Evolutionary conservation across 169 alveolate genomes (phyloP).

Genomic region (Cryptosporidium sp.): DNA sequence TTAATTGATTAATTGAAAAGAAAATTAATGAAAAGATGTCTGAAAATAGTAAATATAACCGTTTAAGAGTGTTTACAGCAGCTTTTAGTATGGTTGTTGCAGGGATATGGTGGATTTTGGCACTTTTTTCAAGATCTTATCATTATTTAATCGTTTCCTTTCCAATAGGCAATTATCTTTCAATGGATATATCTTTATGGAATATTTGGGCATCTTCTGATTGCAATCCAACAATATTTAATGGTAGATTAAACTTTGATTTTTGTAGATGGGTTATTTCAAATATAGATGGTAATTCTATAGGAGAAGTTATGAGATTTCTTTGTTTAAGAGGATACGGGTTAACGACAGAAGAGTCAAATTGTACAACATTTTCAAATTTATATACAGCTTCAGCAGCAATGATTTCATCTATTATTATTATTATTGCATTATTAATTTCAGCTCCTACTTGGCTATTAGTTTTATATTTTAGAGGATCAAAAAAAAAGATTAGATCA

Average conservation of each 20-base stretch:
- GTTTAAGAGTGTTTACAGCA: slow-evolving; percentile 64
- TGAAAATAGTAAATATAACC: slow-evolving; percentile 5
- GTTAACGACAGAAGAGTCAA: slow-evolving; percentile 15
- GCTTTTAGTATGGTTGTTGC: slow-evolving; percentile 47
- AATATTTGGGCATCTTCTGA: slow-evolving; percentile 75
- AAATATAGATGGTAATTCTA: slow-evolving; percentile 69
- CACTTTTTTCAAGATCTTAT: slow-evolving; percentile 50
- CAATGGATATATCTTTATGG: slow-evolving; percentile 73
- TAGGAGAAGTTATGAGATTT: slow-evolving; percentile 74
- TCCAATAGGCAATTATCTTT: slow-evolving; percentile 66
- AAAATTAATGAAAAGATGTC: neutral
- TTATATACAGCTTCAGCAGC: slow-evolving; percentile 68
- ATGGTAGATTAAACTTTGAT: slow-evolving; percentile 53
- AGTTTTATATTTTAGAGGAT: slow-evolving; percentile 31
- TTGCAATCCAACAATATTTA: slow-evolving; percentile 34
- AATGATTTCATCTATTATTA: slow-evolving; percentile 36
- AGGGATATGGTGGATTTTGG: slow-evolving; percentile 68
- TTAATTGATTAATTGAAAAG: neutral
- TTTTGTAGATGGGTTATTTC: slow-evolving; percentile 68
- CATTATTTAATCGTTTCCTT: slow-evolving; percentile 60
- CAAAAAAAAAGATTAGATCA: slow-evolving; percentile 17
- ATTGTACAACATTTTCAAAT: slow-evolving; percentile 67
- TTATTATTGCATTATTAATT: slow-evolving; percentile 19
- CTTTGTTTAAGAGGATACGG: slow-evolving; percentile 71
- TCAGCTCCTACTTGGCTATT: slow-evolving; percentile 33